Evolutionary conservation across 768 basidiomycete genomes (phyloP).

Genomic region (Hypholoma sublateritium): DNA sequence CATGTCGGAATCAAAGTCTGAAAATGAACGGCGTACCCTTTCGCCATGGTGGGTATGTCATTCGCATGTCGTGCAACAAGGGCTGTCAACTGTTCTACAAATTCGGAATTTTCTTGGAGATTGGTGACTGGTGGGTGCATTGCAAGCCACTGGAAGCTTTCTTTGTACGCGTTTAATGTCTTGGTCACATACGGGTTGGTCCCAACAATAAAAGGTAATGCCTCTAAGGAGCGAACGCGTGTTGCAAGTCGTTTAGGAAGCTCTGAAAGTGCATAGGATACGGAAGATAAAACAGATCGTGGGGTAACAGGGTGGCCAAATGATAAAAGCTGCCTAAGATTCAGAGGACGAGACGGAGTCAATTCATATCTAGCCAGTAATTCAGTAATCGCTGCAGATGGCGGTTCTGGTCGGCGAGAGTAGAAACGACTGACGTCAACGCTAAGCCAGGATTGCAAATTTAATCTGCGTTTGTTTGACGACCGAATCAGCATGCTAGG

Average conservation of each 20-base stretch:
- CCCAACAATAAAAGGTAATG: constrained; percentile 84
- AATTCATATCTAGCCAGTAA: constrained; percentile 64
- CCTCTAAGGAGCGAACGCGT: constrained; percentile 72
- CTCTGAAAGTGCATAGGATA: constrained; percentile 70
- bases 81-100: constrained; percentile 65
- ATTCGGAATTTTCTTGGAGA: constrained; percentile 67
- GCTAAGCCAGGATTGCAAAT: background rate
- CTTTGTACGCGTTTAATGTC: constrained; percentile 64
- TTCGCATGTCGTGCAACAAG: constrained; percentile 79
- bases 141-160: constrained; percentile 70
- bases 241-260: constrained; percentile 76
- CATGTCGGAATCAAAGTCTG: background rate
- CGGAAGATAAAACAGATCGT: constrained; percentile 73
- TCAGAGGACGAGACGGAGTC: constrained; percentile 66
- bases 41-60: constrained; percentile 89
- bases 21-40: constrained; percentile 53
- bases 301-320: constrained; percentile 73
- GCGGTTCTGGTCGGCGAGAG: constrained; percentile 41
- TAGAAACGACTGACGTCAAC: background rate
- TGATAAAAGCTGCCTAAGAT: constrained; percentile 71
- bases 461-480: background rate
- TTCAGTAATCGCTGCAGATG: constrained; percentile 51
- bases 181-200: constrained; percentile 85
- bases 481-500: background rate
- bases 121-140: constrained; percentile 64